Evolutionary conservation across 1,139 yeast species (phyloP), one percentile per base, ranked within the genome.

Genomic region (Suhomyces ambrosiae): DNA sequence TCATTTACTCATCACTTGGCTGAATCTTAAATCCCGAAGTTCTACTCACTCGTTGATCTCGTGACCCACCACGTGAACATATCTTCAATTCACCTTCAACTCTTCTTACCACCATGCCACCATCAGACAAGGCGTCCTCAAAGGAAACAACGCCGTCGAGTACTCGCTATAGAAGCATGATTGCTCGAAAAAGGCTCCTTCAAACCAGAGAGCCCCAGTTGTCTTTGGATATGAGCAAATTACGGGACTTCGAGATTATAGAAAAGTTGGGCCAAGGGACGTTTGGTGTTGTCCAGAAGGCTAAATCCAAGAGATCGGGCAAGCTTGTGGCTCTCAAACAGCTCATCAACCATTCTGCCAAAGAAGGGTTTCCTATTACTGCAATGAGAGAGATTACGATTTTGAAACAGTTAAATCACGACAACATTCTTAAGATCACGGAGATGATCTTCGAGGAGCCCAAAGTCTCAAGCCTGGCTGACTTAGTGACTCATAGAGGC

Each of bases 361-460:
- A 86, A 52, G 96, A 89, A 50, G 92, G 96, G 23, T 89, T 92
- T 57, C 98, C 99, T 1, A 82, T 94, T 16, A 94, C 98, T 0
- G 97, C 98, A 4, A 77, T 90, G 63, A 74, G 99, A 46, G 99
- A 94, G 56, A 89, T 92, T 45, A 79, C 86, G 14, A 88, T 90
- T 14, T 68, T 94, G 58, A 88, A 87, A 58, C 74, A 75, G 41
- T 65, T 94, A 38, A 63, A 73, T 37, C 89, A 90, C 54, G 63
- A 68, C 22, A 87, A 94, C 58, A 77, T 92, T 18, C 70, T 94
- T 22, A 87, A 82, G 43, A 70, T 92, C 33, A 57, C 83, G n/a
- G 97, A 89, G 49, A 84, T 90, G 83, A 76, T 90, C 1, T 80
- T 85, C 45, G 87, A 84, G 49, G 71, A 73, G 25, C 76, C 82